phyloP scores from a whole-genome alignment of 139 green algal species.

The Ostreobium quekettii region DNA sequence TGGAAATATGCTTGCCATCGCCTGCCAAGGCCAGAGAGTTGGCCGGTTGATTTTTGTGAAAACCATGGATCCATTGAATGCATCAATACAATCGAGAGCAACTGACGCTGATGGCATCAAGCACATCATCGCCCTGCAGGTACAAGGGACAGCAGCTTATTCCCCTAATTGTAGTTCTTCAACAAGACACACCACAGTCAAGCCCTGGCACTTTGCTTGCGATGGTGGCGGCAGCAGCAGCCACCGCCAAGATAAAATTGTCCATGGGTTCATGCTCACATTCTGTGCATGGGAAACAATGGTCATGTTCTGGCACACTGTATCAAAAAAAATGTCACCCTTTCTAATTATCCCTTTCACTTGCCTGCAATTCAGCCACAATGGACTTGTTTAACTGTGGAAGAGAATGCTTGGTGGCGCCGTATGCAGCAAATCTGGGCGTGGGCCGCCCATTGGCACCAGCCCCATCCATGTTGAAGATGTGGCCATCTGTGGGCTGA shows the following conservation, averaged over 20 bases:
- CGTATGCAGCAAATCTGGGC: constrained; percentile 83
- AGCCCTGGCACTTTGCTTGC: too few species aligned
- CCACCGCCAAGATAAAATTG: constrained; percentile 25
- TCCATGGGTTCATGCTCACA: constrained; percentile 32
- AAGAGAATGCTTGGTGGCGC: constrained; percentile 84
- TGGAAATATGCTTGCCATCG: too few species aligned
- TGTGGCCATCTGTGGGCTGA: constrained; percentile 70
- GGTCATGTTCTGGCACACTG: too few species aligned
- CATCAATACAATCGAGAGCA: too few species aligned
- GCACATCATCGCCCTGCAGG: too few species aligned
- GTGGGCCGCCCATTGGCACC: constrained; percentile 53
- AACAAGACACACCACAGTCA: too few species aligned
- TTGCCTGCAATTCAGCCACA: constrained; percentile 23
- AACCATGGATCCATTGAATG: too few species aligned
- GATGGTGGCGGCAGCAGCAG: constrained; percentile 16
- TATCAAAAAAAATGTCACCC: neutral
- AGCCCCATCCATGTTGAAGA: constrained; percentile 93
- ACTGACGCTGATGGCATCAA: too few species aligned
- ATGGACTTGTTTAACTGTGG: constrained; percentile 65
- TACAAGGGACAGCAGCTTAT: too few species aligned
- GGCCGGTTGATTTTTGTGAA: constrained; percentile 9
- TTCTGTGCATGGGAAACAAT: neutral
- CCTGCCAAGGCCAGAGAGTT: too few species aligned
- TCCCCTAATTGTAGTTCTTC: too few species aligned
- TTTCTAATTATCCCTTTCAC: neutral